Conservation (phyloP, 2,329 filamentous ascomycete genomes). For the Ophiosphaerella korrae region DNA sequence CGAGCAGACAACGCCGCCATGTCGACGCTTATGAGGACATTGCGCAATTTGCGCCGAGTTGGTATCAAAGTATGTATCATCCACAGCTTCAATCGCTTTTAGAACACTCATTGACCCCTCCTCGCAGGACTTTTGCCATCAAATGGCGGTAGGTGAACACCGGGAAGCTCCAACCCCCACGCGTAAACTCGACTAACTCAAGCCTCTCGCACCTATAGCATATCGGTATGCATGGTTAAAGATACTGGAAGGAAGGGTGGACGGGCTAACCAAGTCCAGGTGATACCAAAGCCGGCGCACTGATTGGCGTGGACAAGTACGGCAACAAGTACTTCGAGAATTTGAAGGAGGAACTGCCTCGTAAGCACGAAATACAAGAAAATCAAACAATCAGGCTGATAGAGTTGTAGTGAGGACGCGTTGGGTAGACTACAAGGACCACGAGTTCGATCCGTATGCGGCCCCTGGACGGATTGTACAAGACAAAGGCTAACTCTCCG, state of each 20-base stretch:
- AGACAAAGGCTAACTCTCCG: slow-evolving; percentile 43
- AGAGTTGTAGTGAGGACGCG: slow-evolving; percentile 75
- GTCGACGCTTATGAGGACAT: slow-evolving; percentile 87
- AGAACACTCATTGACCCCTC: slow-evolving; percentile 39
- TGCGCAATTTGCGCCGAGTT: slow-evolving; percentile 84
- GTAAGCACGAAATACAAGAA: slow-evolving; percentile 58
- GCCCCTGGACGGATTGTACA: not conserved
- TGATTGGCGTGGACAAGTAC: slow-evolving; percentile 84
- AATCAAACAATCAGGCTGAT: slow-evolving; percentile 13
- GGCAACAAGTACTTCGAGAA: slow-evolving; percentile 99
- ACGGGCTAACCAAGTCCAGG: slow-evolving; percentile 59
- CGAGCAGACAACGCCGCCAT: slow-evolving; percentile 61
- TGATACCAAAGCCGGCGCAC: slow-evolving; percentile 91
- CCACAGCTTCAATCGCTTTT: slow-evolving; percentile 10
- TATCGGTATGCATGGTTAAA: slow-evolving; percentile 40
- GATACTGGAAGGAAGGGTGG: not conserved
- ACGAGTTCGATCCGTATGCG: slow-evolving; percentile 77
- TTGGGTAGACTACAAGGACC: slow-evolving; percentile 96
- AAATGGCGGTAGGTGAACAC: slow-evolving; percentile 77
- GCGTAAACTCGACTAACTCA: slow-evolving; percentile 32
- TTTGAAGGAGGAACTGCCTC: slow-evolving; percentile 81
- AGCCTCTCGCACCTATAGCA: slow-evolving; percentile 34
- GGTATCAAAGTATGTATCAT: slow-evolving; percentile 74
- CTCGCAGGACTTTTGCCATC: slow-evolving; percentile 81
- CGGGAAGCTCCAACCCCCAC: slow-evolving; percentile 27